Evolutionary conservation across 192 early-diverging fungal species (phyloP).

Genomic region (Geranomyces michiganensis): DNA sequence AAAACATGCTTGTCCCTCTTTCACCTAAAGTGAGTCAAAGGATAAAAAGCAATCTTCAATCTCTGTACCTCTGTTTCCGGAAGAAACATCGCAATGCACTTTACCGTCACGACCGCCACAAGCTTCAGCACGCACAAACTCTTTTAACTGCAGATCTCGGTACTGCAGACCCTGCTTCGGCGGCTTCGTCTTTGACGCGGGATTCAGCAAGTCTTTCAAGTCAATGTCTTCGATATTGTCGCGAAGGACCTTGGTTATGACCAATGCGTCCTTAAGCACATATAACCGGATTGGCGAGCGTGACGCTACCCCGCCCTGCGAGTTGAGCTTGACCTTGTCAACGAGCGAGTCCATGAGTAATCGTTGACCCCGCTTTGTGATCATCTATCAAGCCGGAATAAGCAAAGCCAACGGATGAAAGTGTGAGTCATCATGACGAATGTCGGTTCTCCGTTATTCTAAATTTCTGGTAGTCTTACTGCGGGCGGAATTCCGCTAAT

Average conservation of each 20-base stretch:
- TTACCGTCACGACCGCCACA: conserved; percentile 21
- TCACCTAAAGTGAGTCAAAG: conserved; percentile 21
- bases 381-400: conserved; percentile 9
- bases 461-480: conserved; percentile 12
- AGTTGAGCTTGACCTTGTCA: conserved; percentile 29
- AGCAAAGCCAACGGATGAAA: background rate
- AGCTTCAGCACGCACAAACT: conserved; percentile 25
- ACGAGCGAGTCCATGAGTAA: conserved; percentile 22
- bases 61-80: background rate
- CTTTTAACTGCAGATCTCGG: conserved; percentile 18
- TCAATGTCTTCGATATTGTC: conserved; percentile 18
- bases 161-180: conserved; percentile 33
- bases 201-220: background rate
- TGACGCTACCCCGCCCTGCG: conserved; percentile 4
- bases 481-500: conserved; percentile 25
- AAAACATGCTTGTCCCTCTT: conserved; percentile 21
- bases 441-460: background rate
- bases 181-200: conserved; percentile 16
- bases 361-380: conserved; percentile 19
- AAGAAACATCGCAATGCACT: background rate
- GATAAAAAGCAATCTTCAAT: background rate
- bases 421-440: no score
- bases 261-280: conserved; percentile 27
- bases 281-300: conserved; percentile 29
- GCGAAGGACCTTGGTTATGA: conserved; percentile 28